Base-by-base conservation (phyloP, 2,329 filamentous ascomycete species). In the Eurotiales sp. region DNA sequence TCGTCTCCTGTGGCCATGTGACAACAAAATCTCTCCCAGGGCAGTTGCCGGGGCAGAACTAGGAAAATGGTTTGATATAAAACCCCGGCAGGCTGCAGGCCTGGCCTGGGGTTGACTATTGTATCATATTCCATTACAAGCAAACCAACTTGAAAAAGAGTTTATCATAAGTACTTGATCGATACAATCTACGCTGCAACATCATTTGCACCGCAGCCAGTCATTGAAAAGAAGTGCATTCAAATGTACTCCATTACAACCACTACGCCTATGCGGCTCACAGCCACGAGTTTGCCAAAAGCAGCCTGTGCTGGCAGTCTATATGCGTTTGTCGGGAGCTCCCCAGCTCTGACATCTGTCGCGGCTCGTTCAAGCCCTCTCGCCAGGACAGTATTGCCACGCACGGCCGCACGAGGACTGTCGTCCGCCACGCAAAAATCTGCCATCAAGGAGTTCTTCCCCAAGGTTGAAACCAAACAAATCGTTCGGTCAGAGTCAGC, bases 401-500 rank as follows among this genome's bases (percentile, higher is more conserved):
- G 8, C 6, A 52, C 53, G 5, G 41, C 34, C 6, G 53, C 50
- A 42, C 52, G 53, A 25, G 23, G 21, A 37, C 23, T 41, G 46
- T 72, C 71, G 7, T 66, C 66, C 17, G 69, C 70, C 3, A 62
- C 64, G 3, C 59, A 59, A n/a, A 52, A 61, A 27, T 40, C 32
- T 11, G 63, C 67, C 22, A 62, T 72, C 45, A 68, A 70, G 37
- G 71, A 75, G 49, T 82, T 84, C 69, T 87, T 87, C 59, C 84
- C 85, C 1, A 66, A 71, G 48, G 22, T 70, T 55, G 80, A 79
- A 59, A 84, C 82, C 2, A 71, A 77, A 17, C 75, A 79, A 51
- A 86, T 88, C 63, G 76, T 80, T 37, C 76, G 75, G 53, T 86
- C 85, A 0, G 78, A 78, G 14, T 75, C 85, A 5, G 80, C 85